Percentiles rank a stretch among this genome's conserved stretches.
Conservation (phyloP, 441 rosid genomes). For the Omphalea diandra region DNA sequence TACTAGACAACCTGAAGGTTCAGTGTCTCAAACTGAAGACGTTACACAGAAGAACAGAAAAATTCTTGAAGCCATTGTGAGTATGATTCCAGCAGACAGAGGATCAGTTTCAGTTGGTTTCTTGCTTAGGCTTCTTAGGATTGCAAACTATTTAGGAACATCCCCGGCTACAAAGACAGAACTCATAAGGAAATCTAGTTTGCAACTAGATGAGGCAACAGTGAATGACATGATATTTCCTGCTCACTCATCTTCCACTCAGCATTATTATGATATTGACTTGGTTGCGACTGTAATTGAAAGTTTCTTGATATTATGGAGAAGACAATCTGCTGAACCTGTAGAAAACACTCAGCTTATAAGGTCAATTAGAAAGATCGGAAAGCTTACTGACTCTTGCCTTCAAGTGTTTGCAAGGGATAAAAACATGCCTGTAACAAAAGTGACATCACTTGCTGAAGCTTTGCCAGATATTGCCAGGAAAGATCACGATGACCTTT, state of each 20-base stretch:
- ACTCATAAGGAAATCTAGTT: conserved; percentile 64
- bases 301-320: conserved; percentile 69
- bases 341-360: conserved; percentile 39
- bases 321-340: conserved; percentile 56
- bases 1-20: conserved; percentile 38
- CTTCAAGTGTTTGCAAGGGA: conserved; percentile 81
- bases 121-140: conserved; percentile 78
- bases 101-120: conserved; percentile 87
- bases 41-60: conserved; percentile 45
- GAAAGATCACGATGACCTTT: conserved; percentile 75
- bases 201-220: conserved; percentile 80
- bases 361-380: conserved; percentile 59
- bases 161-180: conserved; percentile 68
- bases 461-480: conserved; percentile 68
- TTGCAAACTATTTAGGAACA: conserved; percentile 68
- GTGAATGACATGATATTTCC: conserved; percentile 62
- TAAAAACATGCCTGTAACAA: conserved; percentile 53
- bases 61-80: conserved; percentile 70
- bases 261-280: conserved; percentile 54
- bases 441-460: conserved; percentile 66
- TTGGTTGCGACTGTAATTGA: conserved; percentile 66
- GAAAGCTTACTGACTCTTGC: conserved; percentile 74
- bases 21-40: conserved; percentile 47
- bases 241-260: conserved; percentile 48
- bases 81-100: conserved; percentile 81